Conservation (phyloP, 2,329 filamentous ascomycete species). For the Pseudovirgaria hyperparasitica region DNA sequence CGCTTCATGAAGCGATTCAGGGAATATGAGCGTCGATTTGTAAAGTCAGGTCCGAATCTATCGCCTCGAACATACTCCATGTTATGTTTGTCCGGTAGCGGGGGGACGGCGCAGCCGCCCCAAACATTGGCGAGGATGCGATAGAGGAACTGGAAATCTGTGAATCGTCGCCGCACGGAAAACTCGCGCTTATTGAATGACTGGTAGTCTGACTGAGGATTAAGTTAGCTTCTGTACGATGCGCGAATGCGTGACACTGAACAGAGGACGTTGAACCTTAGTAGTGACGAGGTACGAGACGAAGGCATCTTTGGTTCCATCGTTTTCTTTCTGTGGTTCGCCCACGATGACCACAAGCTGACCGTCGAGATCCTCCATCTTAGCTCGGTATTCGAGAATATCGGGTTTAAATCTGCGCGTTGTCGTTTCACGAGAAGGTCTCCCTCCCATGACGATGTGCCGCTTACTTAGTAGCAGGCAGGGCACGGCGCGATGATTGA, state of each 20-base stretch:
- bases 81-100: constrained; percentile 94
- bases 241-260: constrained; percentile 3
- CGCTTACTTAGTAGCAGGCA: too few relatives aligned
- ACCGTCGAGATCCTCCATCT: constrained; percentile 37
- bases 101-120: constrained; percentile 82
- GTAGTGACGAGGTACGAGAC: constrained; percentile 93
- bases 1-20: constrained; percentile 83
- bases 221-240: constrained; percentile 3
- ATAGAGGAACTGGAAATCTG: constrained; percentile 94
- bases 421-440: too few relatives aligned
- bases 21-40: constrained; percentile 73
- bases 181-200: constrained; percentile 77
- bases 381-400: too few relatives aligned
- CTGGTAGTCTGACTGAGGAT: constrained; percentile 71
- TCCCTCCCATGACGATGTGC: too few relatives aligned
- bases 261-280: constrained; percentile 41
- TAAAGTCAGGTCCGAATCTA: constrained; percentile 90
- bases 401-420: too few relatives aligned
- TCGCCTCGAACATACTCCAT: constrained; percentile 98
- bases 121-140: constrained; percentile 82
- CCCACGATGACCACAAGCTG: constrained; percentile 72
- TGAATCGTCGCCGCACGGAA: constrained; percentile 79
- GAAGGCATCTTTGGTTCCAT: constrained; percentile 92
- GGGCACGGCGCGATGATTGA: too few relatives aligned
- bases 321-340: constrained; percentile 83